Percentiles rank a stretch among this genome's conserved stretches.
These are phyloP conservation scores for Cladosporium sp. DNA, from an alignment of 2,329 filamentous ascomycete species.

Conservation along the genomic window DNA sequence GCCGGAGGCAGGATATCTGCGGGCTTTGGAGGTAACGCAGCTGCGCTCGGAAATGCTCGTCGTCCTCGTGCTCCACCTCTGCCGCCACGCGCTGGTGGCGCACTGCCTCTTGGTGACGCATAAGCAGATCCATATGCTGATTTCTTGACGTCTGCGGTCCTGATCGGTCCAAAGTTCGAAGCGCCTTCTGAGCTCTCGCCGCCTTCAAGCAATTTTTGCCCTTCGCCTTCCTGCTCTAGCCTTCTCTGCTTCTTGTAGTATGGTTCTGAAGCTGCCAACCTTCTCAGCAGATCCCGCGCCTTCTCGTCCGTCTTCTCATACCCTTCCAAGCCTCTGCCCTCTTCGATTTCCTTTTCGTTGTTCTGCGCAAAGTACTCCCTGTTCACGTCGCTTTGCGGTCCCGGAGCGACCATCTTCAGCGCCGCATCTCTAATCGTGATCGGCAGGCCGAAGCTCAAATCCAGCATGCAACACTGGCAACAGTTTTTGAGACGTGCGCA, in stretches of 20 bases:
- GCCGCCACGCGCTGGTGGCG: conserved; percentile 15
- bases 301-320: conserved; percentile 98
- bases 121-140: conserved; percentile 31
- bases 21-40: conserved; percentile 72
- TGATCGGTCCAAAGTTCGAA: conserved; percentile 63
- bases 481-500: conserved; percentile 98
- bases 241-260: conserved; percentile 87
- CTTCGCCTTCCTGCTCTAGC: conserved; percentile 57
- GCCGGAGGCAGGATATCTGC: conserved; percentile 81
- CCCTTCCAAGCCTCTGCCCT: conserved; percentile 80
- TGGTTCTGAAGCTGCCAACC: conserved; percentile 86
- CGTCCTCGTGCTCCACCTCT: conserved; percentile 41
- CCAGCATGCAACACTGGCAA: conserved; percentile 98
- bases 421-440: conserved; percentile 94
- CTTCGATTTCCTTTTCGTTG: conserved; percentile 91
- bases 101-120: conserved; percentile 13
- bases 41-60: conserved; percentile 63
- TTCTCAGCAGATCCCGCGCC: conserved; percentile 77
- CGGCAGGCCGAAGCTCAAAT: conserved; percentile 90
- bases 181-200: conserved; percentile 30
- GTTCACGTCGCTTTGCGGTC: conserved; percentile 88
- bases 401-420: conserved; percentile 94
- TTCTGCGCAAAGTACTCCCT: conserved; percentile 97
- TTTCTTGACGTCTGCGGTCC: conserved; percentile 58
- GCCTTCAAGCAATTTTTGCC: conserved; percentile 41